Evolutionary conservation across 768 basidiomycete genomes (phyloP).

Genomic region (Tubosaeta sp.): DNA sequence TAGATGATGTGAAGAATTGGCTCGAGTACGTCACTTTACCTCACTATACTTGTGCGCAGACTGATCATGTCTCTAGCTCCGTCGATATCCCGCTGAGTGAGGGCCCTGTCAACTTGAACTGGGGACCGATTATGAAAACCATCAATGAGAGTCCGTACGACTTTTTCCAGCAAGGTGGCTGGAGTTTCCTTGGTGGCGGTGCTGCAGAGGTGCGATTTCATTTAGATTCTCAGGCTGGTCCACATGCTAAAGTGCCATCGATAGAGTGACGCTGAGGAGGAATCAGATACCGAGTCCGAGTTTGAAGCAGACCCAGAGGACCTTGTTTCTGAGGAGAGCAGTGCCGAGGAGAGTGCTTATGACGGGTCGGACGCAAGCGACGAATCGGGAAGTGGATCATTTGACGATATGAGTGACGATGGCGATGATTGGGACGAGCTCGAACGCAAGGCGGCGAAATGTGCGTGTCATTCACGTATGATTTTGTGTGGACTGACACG

Average conservation of each 20-base stretch:
- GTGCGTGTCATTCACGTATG: conserved; percentile 35
- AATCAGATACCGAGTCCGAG: conserved; percentile 63
- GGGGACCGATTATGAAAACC: conserved; percentile 98
- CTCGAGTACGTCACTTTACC: conserved; percentile 66
- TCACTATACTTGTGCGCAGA: not conserved
- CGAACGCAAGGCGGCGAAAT: conserved; percentile 87
- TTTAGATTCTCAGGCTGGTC: conserved; percentile 2
- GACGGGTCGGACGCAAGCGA: conserved; percentile 50
- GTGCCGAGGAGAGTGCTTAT: conserved; percentile 53
- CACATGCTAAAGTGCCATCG: conserved; percentile 38
- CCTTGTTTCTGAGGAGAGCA: conserved; percentile 38
- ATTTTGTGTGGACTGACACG: not conserved
- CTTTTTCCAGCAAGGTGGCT: conserved; percentile 96
- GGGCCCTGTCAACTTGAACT: conserved; percentile 95
- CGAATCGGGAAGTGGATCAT: conserved; percentile 65
- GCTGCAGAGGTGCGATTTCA: conserved; percentile 57
- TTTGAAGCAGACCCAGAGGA: conserved; percentile 51
- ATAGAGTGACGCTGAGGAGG: conserved; percentile 58
- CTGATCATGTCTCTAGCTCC: conserved; percentile 51
- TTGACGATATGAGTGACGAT: conserved; percentile 58
- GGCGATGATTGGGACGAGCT: conserved; percentile 97
- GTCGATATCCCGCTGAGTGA: conserved; percentile 96
- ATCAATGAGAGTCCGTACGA: conserved; percentile 93
- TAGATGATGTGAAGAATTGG: conserved; percentile 99
- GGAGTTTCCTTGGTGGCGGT: conserved; percentile 84